phyloP scores from a whole-genome alignment of 257 asterid genomes.

The Thymus mandschuricus region DNA sequence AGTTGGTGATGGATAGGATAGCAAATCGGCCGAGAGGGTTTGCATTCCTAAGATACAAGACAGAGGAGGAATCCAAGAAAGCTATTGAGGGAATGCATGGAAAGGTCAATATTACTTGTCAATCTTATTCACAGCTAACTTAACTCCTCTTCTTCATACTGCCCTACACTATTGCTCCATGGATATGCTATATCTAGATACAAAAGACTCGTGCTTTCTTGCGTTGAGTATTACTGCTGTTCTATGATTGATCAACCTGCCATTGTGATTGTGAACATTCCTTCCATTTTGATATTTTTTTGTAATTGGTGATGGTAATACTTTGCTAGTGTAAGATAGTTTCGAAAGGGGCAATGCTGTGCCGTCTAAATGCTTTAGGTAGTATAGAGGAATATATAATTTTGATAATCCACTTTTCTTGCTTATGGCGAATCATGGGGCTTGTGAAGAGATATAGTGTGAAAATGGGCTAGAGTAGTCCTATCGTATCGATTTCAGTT shows the following conservation, averaged over 20 bases:
- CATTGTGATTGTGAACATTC: neutral
- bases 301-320: neutral
- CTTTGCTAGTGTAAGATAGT: neutral
- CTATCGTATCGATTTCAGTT: neutral
- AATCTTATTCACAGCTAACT: neutral
- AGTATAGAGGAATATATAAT: neutral
- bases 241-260: neutral
- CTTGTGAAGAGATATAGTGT: neutral
- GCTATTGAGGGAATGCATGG: conserved; percentile 98
- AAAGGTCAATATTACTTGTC: conserved; percentile 52
- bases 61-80: conserved; percentile 72
- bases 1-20: conserved; percentile 81
- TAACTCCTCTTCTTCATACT: neutral
- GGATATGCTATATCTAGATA: neutral
- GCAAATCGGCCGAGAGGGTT: conserved; percentile 90
- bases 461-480: neutral
- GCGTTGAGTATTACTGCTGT: neutral
- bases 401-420: neutral
- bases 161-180: neutral
- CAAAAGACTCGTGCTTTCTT: neutral
- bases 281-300: neutral
- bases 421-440: neutral
- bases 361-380: neutral
- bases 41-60: conserved; percentile 71
- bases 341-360: neutral